Conservation (phyloP, 2,329 filamentous ascomycete genomes). For the Elsinoe australis region DNA sequence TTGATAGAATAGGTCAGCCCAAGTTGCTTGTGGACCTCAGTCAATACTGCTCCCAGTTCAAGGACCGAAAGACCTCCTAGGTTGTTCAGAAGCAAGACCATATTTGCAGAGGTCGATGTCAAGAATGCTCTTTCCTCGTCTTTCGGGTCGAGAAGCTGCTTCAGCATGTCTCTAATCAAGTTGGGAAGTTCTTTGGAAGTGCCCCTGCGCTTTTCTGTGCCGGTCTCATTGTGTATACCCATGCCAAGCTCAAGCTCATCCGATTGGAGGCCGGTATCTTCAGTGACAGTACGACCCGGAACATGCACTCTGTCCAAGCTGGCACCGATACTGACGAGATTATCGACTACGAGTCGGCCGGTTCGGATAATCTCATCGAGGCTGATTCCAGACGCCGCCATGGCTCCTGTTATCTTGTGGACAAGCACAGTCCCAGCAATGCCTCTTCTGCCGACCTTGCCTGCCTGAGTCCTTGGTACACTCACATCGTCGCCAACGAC, state of each 20-base stretch:
- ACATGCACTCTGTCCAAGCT: neutral
- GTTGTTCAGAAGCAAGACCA: constrained; percentile 37
- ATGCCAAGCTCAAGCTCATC: constrained; percentile 25
- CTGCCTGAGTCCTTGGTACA: too few relatives aligned
- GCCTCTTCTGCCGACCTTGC: too few relatives aligned
- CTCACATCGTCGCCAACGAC: too few relatives aligned
- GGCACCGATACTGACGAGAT: neutral
- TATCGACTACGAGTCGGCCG: neutral
- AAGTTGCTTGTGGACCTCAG: constrained; percentile 24
- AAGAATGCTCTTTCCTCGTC: constrained; percentile 39
- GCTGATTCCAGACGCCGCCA: neutral
- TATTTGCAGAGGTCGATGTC: constrained; percentile 33
- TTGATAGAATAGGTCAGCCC: constrained; percentile 37
- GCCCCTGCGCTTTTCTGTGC: constrained; percentile 33
- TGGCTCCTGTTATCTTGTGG: too few relatives aligned
- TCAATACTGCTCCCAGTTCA: constrained; percentile 35
- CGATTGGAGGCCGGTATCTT: constrained; percentile 22
- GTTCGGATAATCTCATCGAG: neutral
- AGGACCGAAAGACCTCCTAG: constrained; percentile 35
- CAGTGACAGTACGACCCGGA: neutral
- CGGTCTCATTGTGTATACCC: constrained; percentile 41
- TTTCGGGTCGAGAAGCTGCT: constrained; percentile 35
- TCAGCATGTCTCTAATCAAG: constrained; percentile 37
- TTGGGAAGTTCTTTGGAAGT: constrained; percentile 32
- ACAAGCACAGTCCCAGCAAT: too few relatives aligned